Evolutionary conservation across 2,329 filamentous ascomycete species (phyloP).

Genomic region (Penicillium sp.): DNA sequence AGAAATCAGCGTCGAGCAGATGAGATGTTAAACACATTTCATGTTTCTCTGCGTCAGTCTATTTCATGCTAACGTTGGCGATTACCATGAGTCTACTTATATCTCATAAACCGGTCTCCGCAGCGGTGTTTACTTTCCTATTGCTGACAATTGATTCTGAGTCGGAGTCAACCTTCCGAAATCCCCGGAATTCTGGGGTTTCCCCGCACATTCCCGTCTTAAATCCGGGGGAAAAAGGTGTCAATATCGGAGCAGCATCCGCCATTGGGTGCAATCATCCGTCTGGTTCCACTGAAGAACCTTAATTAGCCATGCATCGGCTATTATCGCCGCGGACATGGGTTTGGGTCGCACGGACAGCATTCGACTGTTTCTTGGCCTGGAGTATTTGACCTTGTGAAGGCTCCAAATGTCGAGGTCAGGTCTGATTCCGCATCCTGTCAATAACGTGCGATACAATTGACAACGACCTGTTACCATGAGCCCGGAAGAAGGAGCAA

Average conservation of each 20-base stretch:
- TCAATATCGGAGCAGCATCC: not conserved
- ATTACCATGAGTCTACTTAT: not conserved
- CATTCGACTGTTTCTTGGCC: no score
- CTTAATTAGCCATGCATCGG: no score
- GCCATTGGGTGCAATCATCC: not conserved
- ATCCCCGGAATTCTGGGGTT: not conserved
- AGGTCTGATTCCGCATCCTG: not conserved
- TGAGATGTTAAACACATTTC: not conserved
- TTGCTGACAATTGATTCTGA: not conserved
- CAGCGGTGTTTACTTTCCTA: not conserved
- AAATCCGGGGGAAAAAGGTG: not conserved
- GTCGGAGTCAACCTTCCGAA: constrained; percentile 1
- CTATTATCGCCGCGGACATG: no score
- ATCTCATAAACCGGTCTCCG: not conserved
- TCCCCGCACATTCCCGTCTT: not conserved
- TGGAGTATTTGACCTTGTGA: no score
- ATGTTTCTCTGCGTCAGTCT: not conserved
- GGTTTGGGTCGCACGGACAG: no score
- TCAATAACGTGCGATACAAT: not conserved
- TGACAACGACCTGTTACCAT: not conserved
- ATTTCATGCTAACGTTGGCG: not conserved
- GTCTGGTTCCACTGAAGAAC: no score
- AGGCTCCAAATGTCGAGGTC: no score
- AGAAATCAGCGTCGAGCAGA: not conserved
- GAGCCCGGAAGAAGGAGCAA: not conserved